Evolutionary conservation across 257 asterid species (phyloP), one percentile per base, ranked within the genome.

Genomic region (Ajuga chamaepitys): DNA sequence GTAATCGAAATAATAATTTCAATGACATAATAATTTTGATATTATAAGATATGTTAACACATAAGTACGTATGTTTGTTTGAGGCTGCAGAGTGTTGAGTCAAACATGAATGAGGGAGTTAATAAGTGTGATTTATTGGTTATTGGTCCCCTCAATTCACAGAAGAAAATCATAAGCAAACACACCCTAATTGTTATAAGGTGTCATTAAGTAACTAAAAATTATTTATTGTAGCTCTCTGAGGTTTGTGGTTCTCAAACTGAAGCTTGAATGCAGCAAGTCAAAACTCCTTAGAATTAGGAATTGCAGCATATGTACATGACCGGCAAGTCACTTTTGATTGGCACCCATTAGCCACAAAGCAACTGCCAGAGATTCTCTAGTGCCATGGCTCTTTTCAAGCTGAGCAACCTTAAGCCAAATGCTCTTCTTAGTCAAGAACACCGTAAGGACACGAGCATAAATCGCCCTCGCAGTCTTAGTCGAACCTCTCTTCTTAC

Each of bases 351-450:
- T 88, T 42, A 91, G 83, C 98, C 98, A 91, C 58, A 91, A 75
- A 72, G 83, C 90, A 55, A 88, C 95, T 22, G 98, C 96, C 22
- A 91, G 87, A 9, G 95, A 85, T 58, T 91, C 96, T 78, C 88
- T 74, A 4, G 95, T 88, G 2, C 98, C 95, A 34, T 88, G 96
- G 65, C 95, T 91, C 83, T 91, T 91, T 67, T 91, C 98, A 28
- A 91, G 98, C 77, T 88, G 96, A 67, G 98, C 98, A 9, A 96
- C 96, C 79, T 91, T 88, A 54, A 91, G 95, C 98, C 98, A 91
- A 76, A 91, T 89, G 80, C 98, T 88, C 84, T 88, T 88, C 80
- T 91, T 91, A 18, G 98, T 91, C 74, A 81, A 64, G 34, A 88
- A 91, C 9, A 85, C 89, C 0, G 95, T 83, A 60, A 85, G 89